Conservation (phyloP, 164 flowering plant species). For the Platanus orientalis region DNA sequence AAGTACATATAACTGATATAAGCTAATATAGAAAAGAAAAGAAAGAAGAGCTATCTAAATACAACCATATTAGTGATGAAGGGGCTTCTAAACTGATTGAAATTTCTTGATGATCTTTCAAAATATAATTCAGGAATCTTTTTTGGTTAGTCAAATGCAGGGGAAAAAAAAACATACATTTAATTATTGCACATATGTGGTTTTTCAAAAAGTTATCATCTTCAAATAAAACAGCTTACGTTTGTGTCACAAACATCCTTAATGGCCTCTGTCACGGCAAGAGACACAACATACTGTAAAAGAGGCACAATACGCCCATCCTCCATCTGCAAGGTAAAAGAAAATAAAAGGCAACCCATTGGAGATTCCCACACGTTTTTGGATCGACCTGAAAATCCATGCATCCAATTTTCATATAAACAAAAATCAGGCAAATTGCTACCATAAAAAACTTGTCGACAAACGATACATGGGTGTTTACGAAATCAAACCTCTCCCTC, state of each 20-base stretch:
- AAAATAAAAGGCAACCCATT: constrained; percentile 86
- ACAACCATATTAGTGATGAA: too few relatives aligned
- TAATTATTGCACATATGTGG: too few relatives aligned
- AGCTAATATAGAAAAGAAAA: too few relatives aligned
- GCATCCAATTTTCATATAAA: background rate
- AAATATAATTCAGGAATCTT: too few relatives aligned
- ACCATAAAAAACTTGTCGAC: background rate
- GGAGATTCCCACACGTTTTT: constrained; percentile 94
- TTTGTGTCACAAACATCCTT: constrained; percentile 56
- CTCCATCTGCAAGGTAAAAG: constrained; percentile 88
- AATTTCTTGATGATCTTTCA: too few relatives aligned
- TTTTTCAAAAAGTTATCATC: too few relatives aligned
- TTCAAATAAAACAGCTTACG: constrained; percentile 35
- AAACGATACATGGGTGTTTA: background rate
- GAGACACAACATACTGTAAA: constrained; percentile 81
- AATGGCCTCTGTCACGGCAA: constrained; percentile 82
- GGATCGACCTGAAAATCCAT: constrained; percentile 53
- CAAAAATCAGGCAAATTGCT: background rate
- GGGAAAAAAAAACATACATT: too few relatives aligned
- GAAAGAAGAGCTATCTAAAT: too few relatives aligned
- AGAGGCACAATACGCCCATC: constrained; percentile 80
- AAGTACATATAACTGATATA: too few relatives aligned
- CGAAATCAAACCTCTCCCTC: constrained; percentile 78
- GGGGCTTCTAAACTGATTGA: too few relatives aligned
- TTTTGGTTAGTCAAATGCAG: too few relatives aligned